Conservation (phyloP, 2,329 filamentous ascomycete genomes). For the Pseudogymnoascus sp. region DNA sequence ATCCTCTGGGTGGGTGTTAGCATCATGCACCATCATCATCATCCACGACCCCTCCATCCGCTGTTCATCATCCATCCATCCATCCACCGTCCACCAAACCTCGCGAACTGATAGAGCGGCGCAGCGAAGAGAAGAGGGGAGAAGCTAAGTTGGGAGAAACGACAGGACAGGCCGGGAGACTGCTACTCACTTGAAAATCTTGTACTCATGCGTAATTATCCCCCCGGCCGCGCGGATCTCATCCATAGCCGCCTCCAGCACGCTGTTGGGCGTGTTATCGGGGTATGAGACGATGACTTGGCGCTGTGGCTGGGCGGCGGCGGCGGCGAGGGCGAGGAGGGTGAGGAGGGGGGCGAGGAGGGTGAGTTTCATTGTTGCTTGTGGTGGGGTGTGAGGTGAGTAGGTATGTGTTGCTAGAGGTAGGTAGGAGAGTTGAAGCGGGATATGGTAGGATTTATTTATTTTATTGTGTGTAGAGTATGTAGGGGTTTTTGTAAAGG, state of each 20-base stretch:
- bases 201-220: slow-evolving; percentile 71
- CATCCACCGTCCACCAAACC: neutral
- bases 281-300: slow-evolving; percentile 74
- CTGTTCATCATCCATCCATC: neutral
- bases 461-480: neutral
- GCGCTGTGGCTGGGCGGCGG: slow-evolving; percentile 49
- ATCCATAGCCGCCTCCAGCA: slow-evolving; percentile 65
- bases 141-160: no score
- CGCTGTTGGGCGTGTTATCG: slow-evolving; percentile 53
- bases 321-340: slow-evolving; percentile 54
- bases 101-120: no score
- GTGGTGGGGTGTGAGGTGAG: neutral
- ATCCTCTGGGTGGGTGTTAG: slow-evolving; percentile 50
- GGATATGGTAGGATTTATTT: no score
- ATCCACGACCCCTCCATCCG: neutral
- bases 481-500: neutral
- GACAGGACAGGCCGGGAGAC: neutral
- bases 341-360: slow-evolving; percentile 48
- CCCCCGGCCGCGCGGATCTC: slow-evolving; percentile 64
- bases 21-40: neutral
- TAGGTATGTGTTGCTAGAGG: no score
- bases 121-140: no score
- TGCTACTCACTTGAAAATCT: slow-evolving; percentile 53
- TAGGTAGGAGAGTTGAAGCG: no score
- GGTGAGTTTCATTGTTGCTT: slow-evolving; percentile 53